These are phyloP conservation scores for Agaricus blazei DNA, from an alignment of 768 basidiomycete genomes.

Conservation along the genomic window DNA sequence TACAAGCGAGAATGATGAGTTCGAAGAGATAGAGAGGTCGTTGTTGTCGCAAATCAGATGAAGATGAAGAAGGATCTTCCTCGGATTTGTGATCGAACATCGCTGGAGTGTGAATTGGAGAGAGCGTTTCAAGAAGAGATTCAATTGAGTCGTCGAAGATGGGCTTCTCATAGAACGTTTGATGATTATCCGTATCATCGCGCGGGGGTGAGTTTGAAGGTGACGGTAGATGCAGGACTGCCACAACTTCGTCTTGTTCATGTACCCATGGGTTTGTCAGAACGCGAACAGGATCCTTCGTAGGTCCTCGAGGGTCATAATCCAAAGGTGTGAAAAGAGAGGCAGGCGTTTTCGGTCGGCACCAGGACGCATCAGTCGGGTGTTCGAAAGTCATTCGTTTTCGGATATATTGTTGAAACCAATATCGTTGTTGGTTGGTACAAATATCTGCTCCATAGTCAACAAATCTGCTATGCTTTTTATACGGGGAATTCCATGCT, in stretches of 20 bases:
- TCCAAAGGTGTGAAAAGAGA: conserved; percentile 1
- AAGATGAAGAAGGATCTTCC: not conserved
- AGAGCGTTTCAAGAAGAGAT: not conserved
- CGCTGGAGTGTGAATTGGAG: not conserved
- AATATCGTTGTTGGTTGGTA: not conserved
- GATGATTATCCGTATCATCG: not conserved
- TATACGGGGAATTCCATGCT: not conserved
- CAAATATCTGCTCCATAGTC: not conserved
- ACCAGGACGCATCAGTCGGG: not conserved
- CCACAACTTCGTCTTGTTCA: conserved; percentile 7
- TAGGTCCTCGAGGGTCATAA: not conserved
- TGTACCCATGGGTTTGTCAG: conserved; percentile 1
- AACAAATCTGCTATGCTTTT: not conserved
- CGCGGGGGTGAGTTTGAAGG: not conserved
- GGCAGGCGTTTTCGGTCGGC: not conserved
- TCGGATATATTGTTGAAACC: not conserved
- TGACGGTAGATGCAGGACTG: not conserved
- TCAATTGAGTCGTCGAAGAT: not conserved
- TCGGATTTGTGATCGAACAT: not conserved
- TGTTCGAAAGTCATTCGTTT: not conserved
- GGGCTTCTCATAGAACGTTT: not conserved
- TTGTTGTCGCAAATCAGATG: not conserved
- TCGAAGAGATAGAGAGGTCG: conserved; percentile 1
- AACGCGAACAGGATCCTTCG: conserved; percentile 1
- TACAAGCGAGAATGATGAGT: not conserved